Conservation (phyloP, 108 stramenopile genomes). For the Cyclotella baltica region DNA sequence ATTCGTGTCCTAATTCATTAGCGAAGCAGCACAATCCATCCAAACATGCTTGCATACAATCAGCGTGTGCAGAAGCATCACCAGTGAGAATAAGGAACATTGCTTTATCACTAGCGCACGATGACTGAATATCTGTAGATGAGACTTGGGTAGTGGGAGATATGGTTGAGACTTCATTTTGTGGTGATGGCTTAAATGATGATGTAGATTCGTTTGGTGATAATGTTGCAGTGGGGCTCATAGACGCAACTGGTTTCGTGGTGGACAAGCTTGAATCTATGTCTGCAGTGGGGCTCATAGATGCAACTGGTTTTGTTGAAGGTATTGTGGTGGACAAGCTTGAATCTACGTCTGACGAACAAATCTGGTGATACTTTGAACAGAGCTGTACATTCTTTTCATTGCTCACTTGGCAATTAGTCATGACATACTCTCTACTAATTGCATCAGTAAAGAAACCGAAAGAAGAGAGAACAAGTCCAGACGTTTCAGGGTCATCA, state of each 20-base stretch:
- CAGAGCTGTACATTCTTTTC: background rate
- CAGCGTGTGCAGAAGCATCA: background rate
- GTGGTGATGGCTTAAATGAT: background rate
- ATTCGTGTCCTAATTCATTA: background rate
- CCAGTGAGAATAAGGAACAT: background rate
- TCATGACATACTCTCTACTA: slow-evolving; percentile 7
- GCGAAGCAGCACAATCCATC: background rate
- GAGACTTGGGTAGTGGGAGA: background rate
- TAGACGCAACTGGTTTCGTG: background rate
- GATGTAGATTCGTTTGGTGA: background rate
- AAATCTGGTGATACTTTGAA: background rate
- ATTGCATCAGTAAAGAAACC: background rate
- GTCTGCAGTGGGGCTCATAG: background rate
- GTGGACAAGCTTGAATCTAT: background rate
- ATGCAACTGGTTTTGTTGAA: background rate
- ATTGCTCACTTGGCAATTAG: slow-evolving; percentile 8
- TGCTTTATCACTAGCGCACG: background rate
- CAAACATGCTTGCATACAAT: slow-evolving; percentile 1
- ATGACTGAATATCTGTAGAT: background rate
- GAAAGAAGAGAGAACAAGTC: background rate
- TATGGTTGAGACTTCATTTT: background rate
- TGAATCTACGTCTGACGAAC: background rate
- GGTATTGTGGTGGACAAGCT: no score
- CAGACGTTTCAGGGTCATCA: background rate
- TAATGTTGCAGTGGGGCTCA: no score